phyloP scores from a whole-genome alignment of 371 early-diverging fungal species.

The Apophysomyces sp. region DNA sequence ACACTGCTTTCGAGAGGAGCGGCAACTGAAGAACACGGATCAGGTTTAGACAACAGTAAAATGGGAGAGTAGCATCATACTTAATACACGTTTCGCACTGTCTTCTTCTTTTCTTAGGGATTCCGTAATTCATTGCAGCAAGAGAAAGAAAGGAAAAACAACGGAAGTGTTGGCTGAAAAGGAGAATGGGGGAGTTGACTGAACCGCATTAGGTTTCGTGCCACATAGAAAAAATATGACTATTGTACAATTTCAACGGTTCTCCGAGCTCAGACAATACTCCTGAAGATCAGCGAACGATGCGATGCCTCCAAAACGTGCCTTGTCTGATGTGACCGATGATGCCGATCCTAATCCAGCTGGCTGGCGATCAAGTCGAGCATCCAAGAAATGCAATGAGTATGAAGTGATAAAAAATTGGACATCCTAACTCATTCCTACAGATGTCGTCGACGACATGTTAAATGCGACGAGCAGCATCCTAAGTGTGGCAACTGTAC shows the following conservation, averaged over 20 bases:
- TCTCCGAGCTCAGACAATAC: not conserved
- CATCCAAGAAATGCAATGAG: constrained; percentile 28
- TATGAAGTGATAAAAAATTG: not conserved
- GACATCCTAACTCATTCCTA: not conserved
- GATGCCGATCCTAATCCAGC: not conserved
- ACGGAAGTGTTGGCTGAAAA: not conserved
- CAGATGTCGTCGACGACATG: constrained; percentile 28
- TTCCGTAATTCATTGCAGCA: not conserved
- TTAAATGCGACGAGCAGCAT: constrained; percentile 22
- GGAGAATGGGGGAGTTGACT: not conserved
- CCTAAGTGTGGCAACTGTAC: constrained; percentile 23
- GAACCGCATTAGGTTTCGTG: not conserved
- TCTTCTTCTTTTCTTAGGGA: constrained; percentile 15
- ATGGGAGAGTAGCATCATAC: constrained; percentile 2
- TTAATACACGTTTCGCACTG: constrained; percentile 24
- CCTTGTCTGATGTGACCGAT: not conserved
- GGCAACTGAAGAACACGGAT: constrained; percentile 12
- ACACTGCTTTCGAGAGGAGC: constrained; percentile 26
- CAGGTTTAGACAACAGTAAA: not conserved
- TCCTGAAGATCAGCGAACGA: not conserved
- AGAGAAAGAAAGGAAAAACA: not conserved
- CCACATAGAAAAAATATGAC: not conserved
- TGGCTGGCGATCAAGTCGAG: constrained; percentile 12
- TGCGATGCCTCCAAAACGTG: constrained; percentile 1
- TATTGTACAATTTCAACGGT: constrained; percentile 1